Evolutionary conservation across 768 basidiomycete species (phyloP), one percentile per base, ranked within the genome.

Genomic region (Mycena sanguinolenta): DNA sequence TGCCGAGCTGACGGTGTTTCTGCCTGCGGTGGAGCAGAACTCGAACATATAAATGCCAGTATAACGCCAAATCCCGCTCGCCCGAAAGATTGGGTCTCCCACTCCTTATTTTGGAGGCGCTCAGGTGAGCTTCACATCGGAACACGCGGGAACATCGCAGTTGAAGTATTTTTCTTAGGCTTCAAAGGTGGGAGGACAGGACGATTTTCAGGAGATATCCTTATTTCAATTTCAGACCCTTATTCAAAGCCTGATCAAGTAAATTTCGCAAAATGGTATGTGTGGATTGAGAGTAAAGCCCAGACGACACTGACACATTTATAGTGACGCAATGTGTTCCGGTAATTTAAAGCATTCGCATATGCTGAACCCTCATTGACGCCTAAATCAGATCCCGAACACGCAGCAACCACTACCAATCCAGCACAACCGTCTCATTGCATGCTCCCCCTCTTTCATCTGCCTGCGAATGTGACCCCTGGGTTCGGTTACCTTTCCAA

Each of bases 91-190:
- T 82, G 79, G 72, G 77, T 91, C 42, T 85, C 87, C 10, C 90
- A 91, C 68, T 79, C 75, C 28, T 71, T 91, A 32, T 86, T 84
- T 71, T 91, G 90, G 90, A 82, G 83, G 67, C 83, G 90, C n/a
- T 83, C 84, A 69, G 91, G 90, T 89, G 63, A 34, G 83, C 77
- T 28, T 14, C 28, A 36, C 4, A 34, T 34, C 6, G 32, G 1
- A 17, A 8, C 58, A 52, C 21, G 44, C n/a, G n/a, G n/a, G 21
- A 19, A n/a, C 57, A 3, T 32, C 5, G 7, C 36, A 34, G n/a
- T 57, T 28, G 12, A 28, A 21, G n/a, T n/a, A 53, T 50, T 14
- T 30, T 5, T 59, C 32, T 9, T 44, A 88, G 87, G 85, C 3
- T 88, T 88, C 78, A 88, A 85, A 81, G 84, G 84, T 84, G 38